These are phyloP conservation scores for Taphrina communis DNA, from an alignment of 1,139 yeast species.

Conservation along the genomic window DNA sequence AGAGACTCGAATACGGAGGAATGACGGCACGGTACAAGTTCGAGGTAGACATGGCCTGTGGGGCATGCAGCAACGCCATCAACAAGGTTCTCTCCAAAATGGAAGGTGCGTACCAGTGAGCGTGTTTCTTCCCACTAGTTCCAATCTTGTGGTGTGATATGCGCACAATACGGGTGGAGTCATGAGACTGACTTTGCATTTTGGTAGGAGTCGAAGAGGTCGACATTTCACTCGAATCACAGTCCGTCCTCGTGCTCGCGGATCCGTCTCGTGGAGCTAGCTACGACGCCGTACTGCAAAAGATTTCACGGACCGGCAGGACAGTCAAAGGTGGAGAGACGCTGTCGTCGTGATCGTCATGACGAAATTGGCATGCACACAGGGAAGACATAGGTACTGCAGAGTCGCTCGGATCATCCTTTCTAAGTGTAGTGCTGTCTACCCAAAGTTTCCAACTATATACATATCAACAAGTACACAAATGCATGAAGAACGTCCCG, in stretches of 20 bases:
- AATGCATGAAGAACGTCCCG: no score
- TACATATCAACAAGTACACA: no score
- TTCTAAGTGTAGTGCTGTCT: no score
- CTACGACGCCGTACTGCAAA: slow-evolving; percentile 76
- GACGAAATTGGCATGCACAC: no score
- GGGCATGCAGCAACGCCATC: slow-evolving; percentile 86
- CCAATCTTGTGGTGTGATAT: neutral
- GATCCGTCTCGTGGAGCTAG: slow-evolving; percentile 55
- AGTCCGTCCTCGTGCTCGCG: slow-evolving; percentile 79
- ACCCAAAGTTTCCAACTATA: no score
- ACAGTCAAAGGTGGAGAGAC: slow-evolving; percentile 69
- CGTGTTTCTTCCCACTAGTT: no score
- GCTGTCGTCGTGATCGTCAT: slow-evolving; percentile 39
- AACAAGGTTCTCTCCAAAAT: slow-evolving; percentile 74
- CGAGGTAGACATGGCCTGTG: slow-evolving; percentile 50
- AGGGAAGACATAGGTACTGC: no score
- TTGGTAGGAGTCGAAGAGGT: slow-evolving; percentile 64
- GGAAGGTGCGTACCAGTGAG: slow-evolving; percentile 54
- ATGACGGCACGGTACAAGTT: slow-evolving; percentile 48
- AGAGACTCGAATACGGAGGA: neutral
- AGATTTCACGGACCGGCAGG: slow-evolving; percentile 91
- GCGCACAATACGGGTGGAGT: neutral
- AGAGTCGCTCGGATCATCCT: no score
- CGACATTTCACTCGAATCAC: slow-evolving; percentile 77
- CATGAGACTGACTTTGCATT: neutral